phyloP scores from a whole-genome alignment of 2,329 filamentous ascomycete species.

The Apiospora koreana region DNA sequence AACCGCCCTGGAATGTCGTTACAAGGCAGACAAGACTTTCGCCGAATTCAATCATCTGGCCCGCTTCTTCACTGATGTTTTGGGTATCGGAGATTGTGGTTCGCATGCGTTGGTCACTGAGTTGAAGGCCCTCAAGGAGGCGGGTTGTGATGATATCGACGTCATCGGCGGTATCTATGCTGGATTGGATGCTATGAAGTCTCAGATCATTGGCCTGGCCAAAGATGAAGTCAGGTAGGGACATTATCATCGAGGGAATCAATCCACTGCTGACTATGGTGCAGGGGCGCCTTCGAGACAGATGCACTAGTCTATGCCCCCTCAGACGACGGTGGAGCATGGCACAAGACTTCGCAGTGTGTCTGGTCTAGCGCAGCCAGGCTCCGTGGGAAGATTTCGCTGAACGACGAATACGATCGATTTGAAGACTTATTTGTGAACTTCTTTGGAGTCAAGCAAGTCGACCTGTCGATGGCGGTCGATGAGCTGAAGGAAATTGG shows the following conservation, averaged over 20 bases:
- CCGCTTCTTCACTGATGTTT: not conserved
- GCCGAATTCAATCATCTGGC: not conserved
- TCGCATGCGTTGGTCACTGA: not conserved
- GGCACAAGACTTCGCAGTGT: constrained; percentile 32
- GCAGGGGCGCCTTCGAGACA: not conserved
- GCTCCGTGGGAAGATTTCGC: constrained; percentile 26
- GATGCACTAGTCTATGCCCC: not conserved
- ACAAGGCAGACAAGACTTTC: not conserved
- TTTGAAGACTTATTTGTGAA: constrained; percentile 33
- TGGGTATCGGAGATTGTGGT: not conserved
- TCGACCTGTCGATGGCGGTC: constrained; percentile 33
- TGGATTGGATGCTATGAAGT: not conserved
- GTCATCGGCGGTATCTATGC: not conserved
- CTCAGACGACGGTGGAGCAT: constrained; percentile 15
- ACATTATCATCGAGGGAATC: not conserved
- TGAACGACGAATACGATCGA: constrained; percentile 30
- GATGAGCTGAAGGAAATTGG: constrained; percentile 29
- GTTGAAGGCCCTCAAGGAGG: not conserved
- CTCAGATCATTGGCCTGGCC: not conserved
- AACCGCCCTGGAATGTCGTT: not conserved
- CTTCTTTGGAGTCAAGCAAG: constrained; percentile 28
- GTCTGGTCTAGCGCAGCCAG: constrained; percentile 35
- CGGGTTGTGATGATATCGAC: not conserved
- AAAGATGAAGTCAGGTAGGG: not conserved
- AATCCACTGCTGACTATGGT: not conserved